Base-by-base conservation (phyloP, 2,329 filamentous ascomycete genomes). In the Onygenales sp. region DNA sequence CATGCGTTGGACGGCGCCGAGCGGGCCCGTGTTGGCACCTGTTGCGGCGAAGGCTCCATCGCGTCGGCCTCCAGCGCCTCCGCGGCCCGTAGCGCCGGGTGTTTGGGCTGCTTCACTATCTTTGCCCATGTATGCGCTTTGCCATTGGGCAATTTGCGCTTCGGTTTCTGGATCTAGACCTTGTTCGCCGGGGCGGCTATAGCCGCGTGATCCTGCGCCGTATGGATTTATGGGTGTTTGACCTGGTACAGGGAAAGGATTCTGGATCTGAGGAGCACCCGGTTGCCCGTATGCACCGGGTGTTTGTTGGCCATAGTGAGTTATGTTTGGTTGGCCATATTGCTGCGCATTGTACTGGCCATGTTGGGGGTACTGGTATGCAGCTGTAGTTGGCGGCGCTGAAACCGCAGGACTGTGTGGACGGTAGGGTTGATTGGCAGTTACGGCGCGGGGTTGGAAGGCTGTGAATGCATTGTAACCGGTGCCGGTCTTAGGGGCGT, bases 111-210 rank as follows among this genome's bases (percentile, higher is more conserved):
- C 27, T 53, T 67, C 37, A 67, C 65, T 9, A 77, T 86, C 84
- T 61, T 80, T 84, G 49, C 77, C 79, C 58, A 83, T 81, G 70
- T 95, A 95, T 31, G 90, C 88, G 70, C 86, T 92, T 70, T 95
- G 90, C 89, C 92, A 96, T 70, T 95, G 88, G 48, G 91, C 90
- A 57, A 96, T 91, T 69, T 94, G 88, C 33, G 88, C 89, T 54
- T 93, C 89, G 75, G 88, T 86, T 61, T 95, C 89, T 2, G 88
- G 83, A 63, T 95, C 82, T 50, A 80, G 69, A 34, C 68, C 70
- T 8, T 69, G 58, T 34, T 73, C 73, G 17, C 63, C 63, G 52
- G 64, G 65, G 33, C 66, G 67, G 51, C 61, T 65, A 40, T 56
- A 62, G 52, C 64, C 65, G 46, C 80, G 65, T 77, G 81, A 58